Evolutionary conservation across 75 land plant species (phyloP), one percentile per base, ranked within the genome.

Genomic region (Larix kaempferi): DNA sequence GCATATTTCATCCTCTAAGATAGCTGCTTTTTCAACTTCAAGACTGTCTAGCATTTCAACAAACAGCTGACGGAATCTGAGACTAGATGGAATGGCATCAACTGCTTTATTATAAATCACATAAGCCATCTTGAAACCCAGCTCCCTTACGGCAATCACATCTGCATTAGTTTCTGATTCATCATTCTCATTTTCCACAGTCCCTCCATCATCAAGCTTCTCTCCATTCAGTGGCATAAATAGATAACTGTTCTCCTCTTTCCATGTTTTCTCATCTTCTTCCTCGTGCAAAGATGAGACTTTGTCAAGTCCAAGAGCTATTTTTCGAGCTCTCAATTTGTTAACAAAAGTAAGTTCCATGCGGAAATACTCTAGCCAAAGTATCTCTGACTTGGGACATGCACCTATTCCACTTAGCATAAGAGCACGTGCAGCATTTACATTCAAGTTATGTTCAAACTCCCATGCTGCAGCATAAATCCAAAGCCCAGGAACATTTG

Each of bases 391-490:
- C 23, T 72, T 63, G 2, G 95, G 98, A 78, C 99, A 94, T 39
- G 77, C 77, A 62, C 99, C 87, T 58, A 97, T 79, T 12, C 95
- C 98, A 76, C 82, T 84, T 71, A 87, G 95, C 99, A 97, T 97
- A 0, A 92, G 84, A 75, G 92, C 89, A 56, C 98, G 88, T 26
- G 99, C 98, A 65, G 95, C 93, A 54, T 84, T 35, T 16, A 89
- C 92, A 86, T 97, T 91, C 35, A 87, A 63, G 63, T 97, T 97
- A 3, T 87, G 89, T 69, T 97, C 93, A 86, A 92, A 95, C 65
- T 94, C 94, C 98, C 98, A 97, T 60, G 90, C 90, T 37, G 98
- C 93, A 60, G 95, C 95, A 88, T 97, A 94, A 4, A 94, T 93
- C 99, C 99, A 97, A 67, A 95, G 79, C 25, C 89, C 95, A 49